Base-by-base conservation (phyloP, 75 land plant genomes). In the Cupressus sempervirens region DNA sequence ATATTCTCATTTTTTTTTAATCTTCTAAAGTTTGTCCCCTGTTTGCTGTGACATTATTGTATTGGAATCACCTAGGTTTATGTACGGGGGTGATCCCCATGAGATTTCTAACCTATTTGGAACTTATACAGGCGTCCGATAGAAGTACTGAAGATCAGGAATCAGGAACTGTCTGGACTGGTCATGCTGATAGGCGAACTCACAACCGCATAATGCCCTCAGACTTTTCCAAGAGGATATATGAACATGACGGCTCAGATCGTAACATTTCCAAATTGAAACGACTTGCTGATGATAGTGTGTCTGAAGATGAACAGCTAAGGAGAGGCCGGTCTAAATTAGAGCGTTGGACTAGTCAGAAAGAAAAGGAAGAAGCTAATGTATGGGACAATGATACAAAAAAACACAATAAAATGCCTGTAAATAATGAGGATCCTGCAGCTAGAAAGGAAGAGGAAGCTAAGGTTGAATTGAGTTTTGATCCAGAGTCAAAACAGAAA, bases 301-400 rank as follows among this genome's bases (percentile, higher is more conserved):
- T 83, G 26, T 92, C 92, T 67, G 98, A 96, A 50, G 95, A 92
- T 54, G 93, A 91, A 34, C 85, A 80, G 5, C 86, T 87, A 65
- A 89, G 84, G 52, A 88, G 90, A 83, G 98, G 98, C 38, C 88
- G 98, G 30, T 93, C 98, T 48, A 96, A 96, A 88, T 82, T 96
- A 79, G 98, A 96, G 81, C 95, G 98, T n/a, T 96, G 98, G 98
- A 88, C 91, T 13, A 95, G 98, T 86, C 93, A 95, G 79, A 91
- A 91, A 80, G 98, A 96, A 76, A 87, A 93, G 85, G 95, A 94
- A 3, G 86, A 81, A 58, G 83, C 75, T 56, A 84, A 58, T 52
- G 70, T 82, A 67, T 81, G 87, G 23, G 35, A 76, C 13, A 56
- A 88, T 48, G 87, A 88, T 34, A 11, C 70, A 75, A 89, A 82